phyloP scores from a whole-genome alignment of 2,329 filamentous ascomycete genomes.

The Colletotrichum sublineola region DNA sequence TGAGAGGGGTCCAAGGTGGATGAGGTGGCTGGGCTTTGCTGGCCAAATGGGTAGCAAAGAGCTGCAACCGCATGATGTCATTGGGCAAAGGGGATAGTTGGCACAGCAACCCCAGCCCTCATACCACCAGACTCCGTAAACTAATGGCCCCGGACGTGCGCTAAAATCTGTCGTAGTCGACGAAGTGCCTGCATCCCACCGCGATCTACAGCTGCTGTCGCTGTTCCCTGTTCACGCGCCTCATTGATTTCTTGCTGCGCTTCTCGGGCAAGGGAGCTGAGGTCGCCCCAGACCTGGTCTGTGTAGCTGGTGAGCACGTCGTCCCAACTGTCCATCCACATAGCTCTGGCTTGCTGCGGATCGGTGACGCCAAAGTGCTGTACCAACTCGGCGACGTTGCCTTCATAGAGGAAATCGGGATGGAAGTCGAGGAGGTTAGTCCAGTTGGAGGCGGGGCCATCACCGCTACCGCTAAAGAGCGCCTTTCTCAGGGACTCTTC shows the following conservation, averaged over 20 bases:
- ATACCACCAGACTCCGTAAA: slow-evolving; percentile 1
- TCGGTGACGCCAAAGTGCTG: slow-evolving; percentile 57
- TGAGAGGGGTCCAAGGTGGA: slow-evolving; percentile 4
- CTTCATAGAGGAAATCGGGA: slow-evolving; percentile 56
- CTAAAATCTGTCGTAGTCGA: slow-evolving; percentile 54
- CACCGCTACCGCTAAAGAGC: slow-evolving; percentile 45
- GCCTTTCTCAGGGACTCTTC: slow-evolving; percentile 44
- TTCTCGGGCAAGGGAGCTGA: slow-evolving; percentile 67
- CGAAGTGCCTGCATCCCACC: slow-evolving; percentile 50
- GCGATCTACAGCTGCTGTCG: not conserved
- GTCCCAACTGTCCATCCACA: slow-evolving; percentile 69
- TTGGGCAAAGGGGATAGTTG: slow-evolving; percentile 31
- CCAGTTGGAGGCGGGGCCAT: slow-evolving; percentile 50
- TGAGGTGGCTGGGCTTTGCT: slow-evolving; percentile 40
- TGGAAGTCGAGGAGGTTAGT: slow-evolving; percentile 65
- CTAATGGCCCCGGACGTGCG: slow-evolving; percentile 52
- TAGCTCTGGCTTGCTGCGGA: slow-evolving; percentile 53
- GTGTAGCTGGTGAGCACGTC: slow-evolving; percentile 68
- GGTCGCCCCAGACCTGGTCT: slow-evolving; percentile 78
- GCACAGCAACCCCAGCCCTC: slow-evolving; percentile 34
- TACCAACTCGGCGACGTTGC: slow-evolving; percentile 18
- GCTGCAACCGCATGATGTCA: slow-evolving; percentile 36
- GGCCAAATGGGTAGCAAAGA: slow-evolving; percentile 7
- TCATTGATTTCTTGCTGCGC: slow-evolving; percentile 69
- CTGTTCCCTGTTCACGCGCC: slow-evolving; percentile 26